These are phyloP conservation scores for Pyrus betulifolia DNA, from an alignment of 306 rosid species.

Conservation along the genomic window DNA sequence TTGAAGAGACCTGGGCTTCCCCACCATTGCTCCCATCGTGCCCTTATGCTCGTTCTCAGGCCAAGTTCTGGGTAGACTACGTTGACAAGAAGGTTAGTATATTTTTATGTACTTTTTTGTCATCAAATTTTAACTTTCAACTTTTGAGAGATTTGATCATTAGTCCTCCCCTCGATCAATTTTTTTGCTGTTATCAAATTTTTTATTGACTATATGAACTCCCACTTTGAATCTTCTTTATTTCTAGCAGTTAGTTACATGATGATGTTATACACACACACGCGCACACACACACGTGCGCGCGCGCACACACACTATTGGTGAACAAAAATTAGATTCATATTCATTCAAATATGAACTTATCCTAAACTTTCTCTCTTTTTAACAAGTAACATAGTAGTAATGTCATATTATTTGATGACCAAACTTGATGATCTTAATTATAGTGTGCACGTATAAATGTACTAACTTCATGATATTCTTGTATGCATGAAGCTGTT, in stretches of 20 bases:
- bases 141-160: too few species aligned
- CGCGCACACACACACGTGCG: accelerated
- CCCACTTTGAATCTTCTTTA: not conserved
- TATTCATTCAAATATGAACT: not conserved
- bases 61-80: conserved; percentile 58
- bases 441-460: not conserved
- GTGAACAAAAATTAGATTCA: not conserved
- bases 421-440: not conserved
- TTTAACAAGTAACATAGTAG: not conserved
- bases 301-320: not conserved
- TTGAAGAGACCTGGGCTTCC: conserved; percentile 51
- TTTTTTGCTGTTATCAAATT: too few species aligned
- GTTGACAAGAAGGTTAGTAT: conserved; percentile 52
- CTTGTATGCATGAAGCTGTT: conserved; percentile 26
- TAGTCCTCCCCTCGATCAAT: too few species aligned
- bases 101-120: too few species aligned
- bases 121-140: too few species aligned
- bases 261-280: not conserved
- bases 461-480: not conserved
- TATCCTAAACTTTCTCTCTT: too few species aligned
- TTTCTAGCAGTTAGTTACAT: not conserved
- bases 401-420: not conserved
- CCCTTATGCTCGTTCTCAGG: conserved; percentile 49
- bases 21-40: conserved; percentile 45
- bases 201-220: too few species aligned